A percentile compares a stretch with the other conserved stretches of the same genome.
Evolutionary conservation across 2,329 filamentous ascomycete species (phyloP).

Genomic region (Penicillium sp.): DNA sequence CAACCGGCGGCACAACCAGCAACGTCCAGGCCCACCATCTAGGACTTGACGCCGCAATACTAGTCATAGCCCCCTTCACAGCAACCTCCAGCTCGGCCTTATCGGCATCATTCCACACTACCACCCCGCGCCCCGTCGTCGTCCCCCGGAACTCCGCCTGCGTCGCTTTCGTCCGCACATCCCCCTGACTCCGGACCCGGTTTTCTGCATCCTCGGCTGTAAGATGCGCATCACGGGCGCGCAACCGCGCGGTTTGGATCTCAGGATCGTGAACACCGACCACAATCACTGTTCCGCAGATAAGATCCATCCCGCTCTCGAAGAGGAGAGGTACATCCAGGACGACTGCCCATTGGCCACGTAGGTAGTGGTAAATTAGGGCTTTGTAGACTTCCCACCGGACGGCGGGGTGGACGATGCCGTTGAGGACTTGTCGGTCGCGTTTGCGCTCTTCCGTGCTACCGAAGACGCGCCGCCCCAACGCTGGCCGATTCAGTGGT

Average conservation of each 20-base stretch:
- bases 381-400: slow-evolving; percentile 75
- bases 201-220: slow-evolving; percentile 84
- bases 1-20: slow-evolving; percentile 71
- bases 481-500: slow-evolving; percentile 79
- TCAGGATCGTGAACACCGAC: slow-evolving; percentile 78
- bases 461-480: slow-evolving; percentile 86
- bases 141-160: slow-evolving; percentile 63
- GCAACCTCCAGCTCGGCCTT: slow-evolving; percentile 67
- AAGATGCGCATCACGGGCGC: slow-evolving; percentile 73
- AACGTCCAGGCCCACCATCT: slow-evolving; percentile 79
- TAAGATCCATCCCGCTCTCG: slow-evolving; percentile 78
- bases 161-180: slow-evolving; percentile 79
- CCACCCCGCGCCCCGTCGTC: slow-evolving; percentile 64
- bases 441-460: slow-evolving; percentile 65
- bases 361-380: slow-evolving; percentile 70
- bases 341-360: slow-evolving; percentile 82
- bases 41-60: slow-evolving; percentile 64
- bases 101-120: slow-evolving; percentile 87
- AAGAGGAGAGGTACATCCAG: slow-evolving; percentile 91
- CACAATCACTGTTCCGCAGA: slow-evolving; percentile 83
- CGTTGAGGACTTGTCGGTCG: slow-evolving; percentile 77
- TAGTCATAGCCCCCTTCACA: slow-evolving; percentile 64
- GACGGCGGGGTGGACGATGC: slow-evolving; percentile 91
- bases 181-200: slow-evolving; percentile 80
- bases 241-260: slow-evolving; percentile 78